phyloP scores from a whole-genome alignment of 768 basidiomycete species.

The Tulasnella sp. region DNA sequence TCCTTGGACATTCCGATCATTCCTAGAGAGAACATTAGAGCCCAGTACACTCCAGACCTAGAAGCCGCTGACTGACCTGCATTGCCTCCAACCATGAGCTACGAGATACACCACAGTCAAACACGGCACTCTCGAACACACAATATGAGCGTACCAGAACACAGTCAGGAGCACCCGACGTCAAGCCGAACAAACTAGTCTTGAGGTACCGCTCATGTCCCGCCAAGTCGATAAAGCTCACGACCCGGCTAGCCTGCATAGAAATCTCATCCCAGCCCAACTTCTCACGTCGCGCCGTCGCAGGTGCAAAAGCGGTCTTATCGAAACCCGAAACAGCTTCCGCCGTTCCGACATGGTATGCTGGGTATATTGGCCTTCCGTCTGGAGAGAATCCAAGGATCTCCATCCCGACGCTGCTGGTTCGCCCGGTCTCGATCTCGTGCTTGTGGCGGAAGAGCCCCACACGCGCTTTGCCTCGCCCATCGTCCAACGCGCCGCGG shows the following conservation, averaged over 20 bases:
- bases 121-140: background rate
- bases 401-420: conserved; percentile 97
- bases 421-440: conserved; percentile 92
- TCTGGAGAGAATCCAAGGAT: conserved; percentile 82
- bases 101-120: background rate
- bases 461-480: conserved; percentile 76
- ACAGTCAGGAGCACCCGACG: conserved; percentile 74
- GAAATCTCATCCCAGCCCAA: conserved; percentile 96
- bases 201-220: conserved; percentile 70
- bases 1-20: conserved; percentile 92
- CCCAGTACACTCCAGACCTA: background rate
- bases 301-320: conserved; percentile 20
- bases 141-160: conserved; percentile 55
- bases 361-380: conserved; percentile 75
- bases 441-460: conserved; percentile 95
- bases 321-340: conserved; percentile 29
- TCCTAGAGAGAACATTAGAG: conserved; percentile 38
- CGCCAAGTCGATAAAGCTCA: conserved; percentile 92
- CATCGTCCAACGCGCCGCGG: conserved; percentile 76
- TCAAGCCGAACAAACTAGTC: conserved; percentile 92
- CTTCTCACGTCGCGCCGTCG: conserved; percentile 63
- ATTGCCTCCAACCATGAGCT: conserved; percentile 89
- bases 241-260: conserved; percentile 79
- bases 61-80: conserved; percentile 44
- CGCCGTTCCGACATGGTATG: conserved; percentile 35